Base-by-base conservation (phyloP, 148 eudicot genomes). In the Selenicereus undatus region DNA sequence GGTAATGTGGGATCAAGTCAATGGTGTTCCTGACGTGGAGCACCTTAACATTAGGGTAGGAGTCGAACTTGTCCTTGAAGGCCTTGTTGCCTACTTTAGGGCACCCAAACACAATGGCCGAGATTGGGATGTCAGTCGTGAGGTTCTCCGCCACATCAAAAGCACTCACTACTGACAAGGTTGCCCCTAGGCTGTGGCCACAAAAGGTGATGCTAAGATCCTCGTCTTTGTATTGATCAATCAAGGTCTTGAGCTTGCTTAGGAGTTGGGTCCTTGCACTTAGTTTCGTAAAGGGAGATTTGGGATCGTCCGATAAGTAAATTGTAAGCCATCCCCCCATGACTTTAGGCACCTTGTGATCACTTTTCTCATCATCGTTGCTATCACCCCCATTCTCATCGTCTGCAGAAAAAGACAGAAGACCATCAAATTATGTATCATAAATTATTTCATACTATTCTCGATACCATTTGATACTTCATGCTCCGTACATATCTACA, bases 111-210 rank as follows among this genome's bases (percentile, higher is more conserved):
- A 95, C 88, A 5, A 95, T 78, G 0, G 94, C 94, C 0, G 93
- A n/a, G 0, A 95, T 81, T 0, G 96, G 98, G 52, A 91, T 87
- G 21, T 90, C 83, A 0, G 66, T 32, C 5, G 92, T 87, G 7
- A 94, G 91, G 32, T 90, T 95, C 83, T 95, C 96, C 10, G 79
- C 94, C 0, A 95, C 78, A 60, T 95, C 98, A 45, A 95, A 95
- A 0, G 94, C 98, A 0, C 92, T 81, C 13, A 95, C 70, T 4
- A 89, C 86, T 0, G 98, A 90, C 62, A 95, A 29, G 39, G 89
- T 82, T 27, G 94, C 94, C 4, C 94, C 97, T 22, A 92, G 80
- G 75, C 97, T 92, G 52, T 92, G 94, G 10, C 94, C 94, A 0
- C 91, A 79, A 5, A 88, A 79, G 21, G 77, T 87, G 8, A 93